Base-by-base conservation (phyloP, 2,329 filamentous ascomycete genomes). In the Dactylellina drechsleri region DNA sequence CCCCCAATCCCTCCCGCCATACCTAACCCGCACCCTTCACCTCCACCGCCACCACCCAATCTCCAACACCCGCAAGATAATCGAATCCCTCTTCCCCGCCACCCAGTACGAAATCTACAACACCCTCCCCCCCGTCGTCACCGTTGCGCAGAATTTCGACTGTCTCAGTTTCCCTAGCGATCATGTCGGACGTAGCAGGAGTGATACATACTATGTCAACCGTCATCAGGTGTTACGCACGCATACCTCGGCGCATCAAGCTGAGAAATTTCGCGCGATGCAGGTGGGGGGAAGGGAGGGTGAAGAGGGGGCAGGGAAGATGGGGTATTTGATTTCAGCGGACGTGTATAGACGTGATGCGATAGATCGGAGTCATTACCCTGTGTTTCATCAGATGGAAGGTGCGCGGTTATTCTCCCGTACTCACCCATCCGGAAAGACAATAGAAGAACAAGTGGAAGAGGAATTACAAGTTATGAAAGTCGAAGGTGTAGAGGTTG, bases 351-450 rank as follows among this genome's bases (percentile, higher is more conserved):
- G 95, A 50, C 87, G 95, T 77, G 95, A 99, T 86, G 93, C 94
- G 67, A 91, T 99, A 80, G 95, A 99, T 83, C 88, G 92, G 67
- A 95, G 90, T 79, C 95, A 99, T 83, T 98, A 98, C 83, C 95
- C 95, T 0, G 89, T 96, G 71, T 99, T 99, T 82, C 95, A 99
- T 83, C 95, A 99, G 83, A 98, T 98, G 93, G 95, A 99, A 82
- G 94, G 93, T 12, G 94, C 94, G 7, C 87, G 91, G 78, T 90
- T 93, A 64, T 99, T 95, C 94, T 91, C 95, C 80, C 87, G 92
- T 52, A n/a, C 6, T 7, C 84, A 82, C 73, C 12, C 12, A 43
- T 43, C 43, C 5, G 85, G 85, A 16, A 86, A 90, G 77, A 81
- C 93, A 16, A 89, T 98, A 6, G 87, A 86, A 83, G 85, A 85